phyloP scores from a whole-genome alignment of 2,329 filamentous ascomycete species.

The Penicillium verrucosum region DNA sequence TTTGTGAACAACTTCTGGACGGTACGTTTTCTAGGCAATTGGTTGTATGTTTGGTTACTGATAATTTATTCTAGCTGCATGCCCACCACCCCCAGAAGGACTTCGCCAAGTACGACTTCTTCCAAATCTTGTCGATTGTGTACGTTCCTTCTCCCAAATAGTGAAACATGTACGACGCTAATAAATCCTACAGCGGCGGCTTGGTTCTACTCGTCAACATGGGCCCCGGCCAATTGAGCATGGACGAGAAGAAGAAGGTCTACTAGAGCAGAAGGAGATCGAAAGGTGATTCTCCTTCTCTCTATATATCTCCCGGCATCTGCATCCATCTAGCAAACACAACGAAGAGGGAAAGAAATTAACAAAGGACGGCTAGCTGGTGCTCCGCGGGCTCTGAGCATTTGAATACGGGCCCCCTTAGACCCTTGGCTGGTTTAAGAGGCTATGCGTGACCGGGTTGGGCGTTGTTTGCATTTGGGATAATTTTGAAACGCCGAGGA shows the following conservation, averaged over 20 bases:
- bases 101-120: constrained; percentile 99
- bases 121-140: constrained; percentile 99
- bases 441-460: neutral
- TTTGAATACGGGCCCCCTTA: neutral
- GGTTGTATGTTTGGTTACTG: constrained; percentile 11
- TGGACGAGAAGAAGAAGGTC: constrained; percentile 99
- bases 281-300: constrained; percentile 6
- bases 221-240: constrained; percentile 93
- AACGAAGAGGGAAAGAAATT: constrained; percentile 30
- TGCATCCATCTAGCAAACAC: constrained; percentile 25
- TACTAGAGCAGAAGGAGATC: constrained; percentile 58
- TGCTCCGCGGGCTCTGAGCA: constrained; percentile 8
- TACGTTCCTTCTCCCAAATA: constrained; percentile 43
- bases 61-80: constrained; percentile 65
- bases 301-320: constrained; percentile 13
- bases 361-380: neutral
- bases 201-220: constrained; percentile 97
- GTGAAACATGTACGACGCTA: neutral
- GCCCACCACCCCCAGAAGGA: constrained; percentile 99
- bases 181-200: constrained; percentile 60
- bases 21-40: constrained; percentile 55
- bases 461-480: constrained; percentile 10
- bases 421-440: neutral
- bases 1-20: constrained; percentile 99
- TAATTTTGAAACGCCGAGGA: neutral